phyloP scores from a whole-genome alignment of 495 filamentous ascomycete genomes.

The Penicillium angulare region DNA sequence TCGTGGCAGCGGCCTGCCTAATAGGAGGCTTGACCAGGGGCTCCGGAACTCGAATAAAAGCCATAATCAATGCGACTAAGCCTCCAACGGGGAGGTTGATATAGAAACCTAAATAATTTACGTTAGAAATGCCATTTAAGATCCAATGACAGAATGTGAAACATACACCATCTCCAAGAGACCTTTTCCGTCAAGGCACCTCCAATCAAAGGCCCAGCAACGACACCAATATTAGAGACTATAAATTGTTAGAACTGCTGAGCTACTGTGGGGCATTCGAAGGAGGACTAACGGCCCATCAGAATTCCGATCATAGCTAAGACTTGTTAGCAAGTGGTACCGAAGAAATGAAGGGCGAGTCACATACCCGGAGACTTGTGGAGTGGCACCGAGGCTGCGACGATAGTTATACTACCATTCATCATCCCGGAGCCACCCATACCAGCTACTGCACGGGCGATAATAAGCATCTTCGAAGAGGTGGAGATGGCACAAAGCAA shows the following conservation, averaged over 20 bases:
- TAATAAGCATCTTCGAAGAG: constrained; percentile 44
- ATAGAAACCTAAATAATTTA: constrained; percentile 50
- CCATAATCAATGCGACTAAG: constrained; percentile 39
- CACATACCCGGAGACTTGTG: constrained; percentile 39
- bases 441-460: constrained; percentile 46
- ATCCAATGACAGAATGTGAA: background rate
- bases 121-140: background rate
- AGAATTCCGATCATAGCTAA: constrained; percentile 31
- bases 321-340: constrained; percentile 12
- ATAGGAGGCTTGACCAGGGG: constrained; percentile 38
- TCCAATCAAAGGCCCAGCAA: constrained; percentile 56
- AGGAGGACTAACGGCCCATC: constrained; percentile 33
- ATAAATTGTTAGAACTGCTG: background rate
- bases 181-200: constrained; percentile 56
- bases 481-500: constrained; percentile 42
- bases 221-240: constrained; percentile 36
- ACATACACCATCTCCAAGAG: constrained; percentile 55
- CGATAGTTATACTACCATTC: constrained; percentile 53
- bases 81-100: constrained; percentile 63
- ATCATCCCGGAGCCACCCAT: constrained; percentile 43
- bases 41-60: constrained; percentile 52
- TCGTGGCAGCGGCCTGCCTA: constrained; percentile 24
- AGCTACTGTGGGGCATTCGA: constrained; percentile 1
- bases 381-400: constrained; percentile 45
- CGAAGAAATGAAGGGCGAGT: background rate